Conservation (phyloP, 192 early-diverging fungal species). For the Gamsiella multidivaricata region DNA sequence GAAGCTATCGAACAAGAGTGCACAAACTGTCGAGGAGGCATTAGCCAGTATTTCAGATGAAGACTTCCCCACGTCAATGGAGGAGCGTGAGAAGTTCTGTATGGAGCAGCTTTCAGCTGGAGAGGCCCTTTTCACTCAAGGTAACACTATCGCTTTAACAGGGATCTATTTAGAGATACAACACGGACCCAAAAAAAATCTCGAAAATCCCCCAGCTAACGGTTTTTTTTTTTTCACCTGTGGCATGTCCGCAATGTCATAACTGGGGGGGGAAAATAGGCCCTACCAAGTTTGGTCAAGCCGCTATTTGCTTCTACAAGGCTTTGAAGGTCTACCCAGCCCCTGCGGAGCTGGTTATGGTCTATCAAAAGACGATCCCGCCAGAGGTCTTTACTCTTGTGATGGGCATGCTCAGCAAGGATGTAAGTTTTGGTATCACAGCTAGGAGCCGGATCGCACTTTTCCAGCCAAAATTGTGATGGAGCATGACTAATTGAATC, state of each 20-base stretch:
- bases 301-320: slow-evolving; percentile 88
- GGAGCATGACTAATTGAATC: too few relatives aligned
- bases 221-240: neutral
- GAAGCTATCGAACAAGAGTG: slow-evolving; percentile 31
- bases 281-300: slow-evolving; percentile 69
- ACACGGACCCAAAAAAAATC: too few relatives aligned
- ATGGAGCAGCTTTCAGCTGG: slow-evolving; percentile 88
- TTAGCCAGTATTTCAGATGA: slow-evolving; percentile 72
- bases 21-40: slow-evolving; percentile 66
- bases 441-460: neutral
- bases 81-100: slow-evolving; percentile 89
- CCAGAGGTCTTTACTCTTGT: slow-evolving; percentile 88
- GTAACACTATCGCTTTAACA: too few relatives aligned
- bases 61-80: slow-evolving; percentile 77
- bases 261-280: too few relatives aligned
- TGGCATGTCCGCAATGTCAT: neutral
- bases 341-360: slow-evolving; percentile 93
- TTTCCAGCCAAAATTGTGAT: too few relatives aligned
- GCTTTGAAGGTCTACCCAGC: slow-evolving; percentile 97
- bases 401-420: slow-evolving; percentile 89
- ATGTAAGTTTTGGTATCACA: slow-evolving; percentile 59
- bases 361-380: slow-evolving; percentile 94
- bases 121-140: slow-evolving; percentile 78
- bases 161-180: too few relatives aligned
- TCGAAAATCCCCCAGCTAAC: too few relatives aligned